Percentiles rank a stretch among this genome's conserved stretches.
phyloP scores from a whole-genome alignment of 176 grass and related monocot genomes.

The Themeda triandra region DNA sequence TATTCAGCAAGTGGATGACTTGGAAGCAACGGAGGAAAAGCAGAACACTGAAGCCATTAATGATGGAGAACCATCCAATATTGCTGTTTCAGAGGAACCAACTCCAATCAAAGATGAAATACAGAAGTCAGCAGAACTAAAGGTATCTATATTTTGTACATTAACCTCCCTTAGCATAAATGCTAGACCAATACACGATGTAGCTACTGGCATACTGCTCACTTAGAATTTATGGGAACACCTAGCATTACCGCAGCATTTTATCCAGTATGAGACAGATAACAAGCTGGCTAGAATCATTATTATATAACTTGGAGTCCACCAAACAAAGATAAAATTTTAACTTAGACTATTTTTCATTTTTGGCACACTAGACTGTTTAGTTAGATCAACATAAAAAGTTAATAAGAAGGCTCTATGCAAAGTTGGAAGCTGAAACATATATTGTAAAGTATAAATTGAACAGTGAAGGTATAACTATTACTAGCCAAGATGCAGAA shows the following conservation, averaged over 20 bases:
- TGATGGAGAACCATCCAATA: conserved; percentile 9
- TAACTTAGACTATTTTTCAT: neutral
- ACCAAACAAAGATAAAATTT: conserved; percentile 6
- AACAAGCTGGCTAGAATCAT: neutral
- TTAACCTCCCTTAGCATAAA: neutral
- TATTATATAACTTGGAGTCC: neutral
- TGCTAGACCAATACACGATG: neutral
- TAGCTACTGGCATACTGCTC: neutral
- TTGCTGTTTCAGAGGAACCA: conserved; percentile 14
- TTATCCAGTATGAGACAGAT: neutral
- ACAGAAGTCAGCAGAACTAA: conserved; percentile 11
- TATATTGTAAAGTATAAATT: neutral
- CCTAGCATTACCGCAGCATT: neutral
- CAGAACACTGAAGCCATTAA: neutral
- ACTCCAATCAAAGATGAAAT: conserved; percentile 26
- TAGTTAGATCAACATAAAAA: neutral
- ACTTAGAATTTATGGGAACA: conserved; percentile 10
- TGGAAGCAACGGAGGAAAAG: conserved; percentile 11
- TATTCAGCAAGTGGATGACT: conserved; percentile 27
- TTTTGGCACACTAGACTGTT: neutral
- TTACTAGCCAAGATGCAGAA: neutral
- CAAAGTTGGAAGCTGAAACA: neutral
- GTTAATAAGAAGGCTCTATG: neutral
- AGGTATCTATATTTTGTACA: conserved; percentile 15
- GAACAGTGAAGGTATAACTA: neutral